phyloP scores from a whole-genome alignment of 768 basidiomycete species.

The Myochromella boudieri region DNA sequence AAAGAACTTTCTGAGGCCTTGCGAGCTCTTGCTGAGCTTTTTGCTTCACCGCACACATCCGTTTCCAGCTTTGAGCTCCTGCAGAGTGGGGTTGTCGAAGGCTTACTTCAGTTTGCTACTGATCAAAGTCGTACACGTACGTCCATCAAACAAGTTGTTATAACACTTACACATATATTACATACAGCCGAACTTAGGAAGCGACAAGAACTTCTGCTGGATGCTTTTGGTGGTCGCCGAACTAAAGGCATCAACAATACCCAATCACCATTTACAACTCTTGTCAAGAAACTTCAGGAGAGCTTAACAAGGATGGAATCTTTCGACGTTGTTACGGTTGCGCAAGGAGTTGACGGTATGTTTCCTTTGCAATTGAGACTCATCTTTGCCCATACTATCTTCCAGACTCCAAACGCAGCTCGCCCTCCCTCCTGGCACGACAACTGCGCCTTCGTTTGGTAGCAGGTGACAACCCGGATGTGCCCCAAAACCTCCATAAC shows the following conservation, averaged over 20 bases:
- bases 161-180: conserved; percentile 3
- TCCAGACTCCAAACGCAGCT: conserved; percentile 85
- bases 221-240: conserved; percentile 66
- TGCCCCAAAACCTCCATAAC: conserved; percentile 83
- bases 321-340: conserved; percentile 91
- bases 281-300: conserved; percentile 97
- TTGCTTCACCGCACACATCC: conserved; percentile 71
- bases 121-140: conserved; percentile 60
- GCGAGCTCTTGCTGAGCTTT: conserved; percentile 76
- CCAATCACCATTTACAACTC: conserved; percentile 65
- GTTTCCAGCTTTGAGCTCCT: conserved; percentile 95
- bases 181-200: conserved; percentile 56
- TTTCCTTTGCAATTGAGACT: conserved; percentile 9
- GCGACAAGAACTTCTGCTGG: conserved; percentile 78
- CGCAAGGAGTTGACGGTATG: conserved; percentile 79
- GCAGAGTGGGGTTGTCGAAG: conserved; percentile 91
- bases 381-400: background rate
- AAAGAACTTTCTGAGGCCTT: conserved; percentile 61
- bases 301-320: conserved; percentile 93
- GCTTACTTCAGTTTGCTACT: conserved; percentile 78
- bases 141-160: conserved; percentile 20
- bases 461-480: conserved; percentile 87
- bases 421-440: conserved; percentile 88
- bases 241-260: conserved; percentile 39
- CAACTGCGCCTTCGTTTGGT: conserved; percentile 87